phyloP scores from a whole-genome alignment of 2,329 filamentous ascomycete genomes.

The Hypoxylon sp. region DNA sequence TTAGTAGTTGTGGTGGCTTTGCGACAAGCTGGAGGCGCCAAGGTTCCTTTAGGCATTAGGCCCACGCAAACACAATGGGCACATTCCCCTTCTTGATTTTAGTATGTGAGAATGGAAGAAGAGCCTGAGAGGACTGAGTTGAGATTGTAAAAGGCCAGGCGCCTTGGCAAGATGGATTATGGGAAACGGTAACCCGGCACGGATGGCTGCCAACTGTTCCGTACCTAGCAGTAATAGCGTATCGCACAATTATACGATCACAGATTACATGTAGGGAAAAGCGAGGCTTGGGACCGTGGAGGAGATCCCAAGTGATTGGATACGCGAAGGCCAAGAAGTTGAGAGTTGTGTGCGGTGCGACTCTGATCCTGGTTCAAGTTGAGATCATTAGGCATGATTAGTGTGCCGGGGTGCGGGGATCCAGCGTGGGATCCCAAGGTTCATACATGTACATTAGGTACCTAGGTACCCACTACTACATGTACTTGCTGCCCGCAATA shows the following conservation, averaged over 20 bases:
- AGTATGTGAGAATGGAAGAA: neutral
- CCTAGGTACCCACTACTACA: too few relatives aligned
- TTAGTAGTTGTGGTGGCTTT: slow-evolving; percentile 4
- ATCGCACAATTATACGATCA: slow-evolving; percentile 13
- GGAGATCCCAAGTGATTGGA: slow-evolving; percentile 27
- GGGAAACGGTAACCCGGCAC: slow-evolving; percentile 24
- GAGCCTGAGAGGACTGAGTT: neutral
- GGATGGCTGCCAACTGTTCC: neutral
- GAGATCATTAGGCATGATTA: slow-evolving; percentile 19
- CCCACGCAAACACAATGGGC: slow-evolving; percentile 3
- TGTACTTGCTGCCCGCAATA: too few relatives aligned
- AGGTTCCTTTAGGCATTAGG: slow-evolving; percentile 7
- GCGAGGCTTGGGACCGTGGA: neutral
- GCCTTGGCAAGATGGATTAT: slow-evolving; percentile 27
- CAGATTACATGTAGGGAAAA: slow-evolving; percentile 4
- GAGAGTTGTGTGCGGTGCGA: slow-evolving; percentile 1
- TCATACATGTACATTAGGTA: too few relatives aligned
- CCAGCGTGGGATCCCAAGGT: too few relatives aligned
- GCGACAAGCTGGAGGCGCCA: slow-evolving; percentile 7
- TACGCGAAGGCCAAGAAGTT: slow-evolving; percentile 9
- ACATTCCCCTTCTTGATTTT: neutral
- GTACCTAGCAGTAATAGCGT: neutral
- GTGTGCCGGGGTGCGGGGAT: neutral
- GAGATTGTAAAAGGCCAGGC: slow-evolving; percentile 4
- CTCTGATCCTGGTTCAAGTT: slow-evolving; percentile 8